Base-by-base conservation (phyloP, 1,139 yeast species). In the Yamadazyma aaseri region DNA sequence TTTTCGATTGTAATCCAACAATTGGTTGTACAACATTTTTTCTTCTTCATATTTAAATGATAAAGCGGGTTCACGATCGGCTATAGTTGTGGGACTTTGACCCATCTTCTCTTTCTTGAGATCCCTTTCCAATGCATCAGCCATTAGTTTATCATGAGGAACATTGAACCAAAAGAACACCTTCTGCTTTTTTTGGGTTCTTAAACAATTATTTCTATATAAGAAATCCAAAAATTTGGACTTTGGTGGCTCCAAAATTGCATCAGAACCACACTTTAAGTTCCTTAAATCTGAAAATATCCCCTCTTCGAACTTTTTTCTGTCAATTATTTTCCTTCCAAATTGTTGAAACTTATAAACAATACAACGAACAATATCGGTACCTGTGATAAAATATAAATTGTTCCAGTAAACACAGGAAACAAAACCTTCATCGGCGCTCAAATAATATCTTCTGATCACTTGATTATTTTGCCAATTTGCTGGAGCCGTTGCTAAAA, bases 81-180 rank as follows among this genome's bases (percentile, higher is more conserved):
- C 73, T 17, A 62, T 61, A 2, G 92, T 81, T 0, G 90, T 81
- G 2, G 86, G 71, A 3, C 60, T 58, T 44, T 78, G 84, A 34
- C 71, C 70, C 22, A 65, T 39, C 30, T 64, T 58, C 50, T 90
- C 97, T 51, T 86, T 81, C 57, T 89, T 89, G 54, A 90, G 63
- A 53, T 92, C 98, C 49, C 98, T 70, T 58, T 90, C 97, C 36
- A 92, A 64, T 1, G 97, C 97, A 59, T 92, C 98, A 3, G 92
- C 81, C 74, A 92, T 90, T 33, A 92, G 64, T 52, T 86, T 81
- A 55, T 92, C 97, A 60, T 92, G 97, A 28, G 94, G 92, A 6
- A 92, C 97, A 53, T 90, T 84, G 57, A 86, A 90, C 98, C 98
- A 92, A 57, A 83, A 89, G 56, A 92, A 92, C 26, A 92, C 97